Evolutionary conservation across 2,329 filamentous ascomycete genomes (phyloP), one percentile per base, ranked within the genome.

Genomic region (Aspergillus sp.): DNA sequence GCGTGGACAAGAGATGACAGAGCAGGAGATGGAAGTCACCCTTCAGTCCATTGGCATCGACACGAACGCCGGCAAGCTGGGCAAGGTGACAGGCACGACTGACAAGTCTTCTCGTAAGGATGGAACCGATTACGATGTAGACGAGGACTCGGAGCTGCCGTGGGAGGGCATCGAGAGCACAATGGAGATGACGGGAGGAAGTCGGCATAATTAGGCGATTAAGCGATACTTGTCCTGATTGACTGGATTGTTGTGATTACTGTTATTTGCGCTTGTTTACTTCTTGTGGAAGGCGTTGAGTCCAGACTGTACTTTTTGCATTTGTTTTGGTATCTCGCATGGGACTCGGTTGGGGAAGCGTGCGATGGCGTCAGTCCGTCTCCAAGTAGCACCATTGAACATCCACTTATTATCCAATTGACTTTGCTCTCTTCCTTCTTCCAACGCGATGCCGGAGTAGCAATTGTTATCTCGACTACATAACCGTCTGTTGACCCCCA

Each of bases 1-100:
- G 38, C 83, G 83, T 3, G 87, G 87, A 0, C 84, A 87, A 70
- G 82, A 84, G 65, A 88, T 90, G 83, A 85, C 81, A 1, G 83
- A 86, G 66, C 84, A 86, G 22, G 84, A 88, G 69, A 80, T 89
- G 48, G 88, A 90, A 69, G 81, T 88, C 69, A 91, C 89, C 0
- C 81, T 91, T 15, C 72, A 79, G 54, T 78, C 76, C 2, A 78
- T 80, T 64, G 78, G 78, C 5, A 74, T 80, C 60, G 72, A 78
- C 61, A 58, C 64, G 30, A 62, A 52, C 3, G 61, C 60, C 7
- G 52, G 31, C 22, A 65, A 54, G 22, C 52, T 62, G 9, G 61
- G 54, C 6, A 70, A 76, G 51, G 57, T 74, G 30, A 76, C 74
- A 7, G 70, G 60, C 34, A 72, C 69, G 8, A 73, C 70, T 2